Conservation (phyloP, 495 filamentous ascomycete genomes). For the Penicillium roqueforti region DNA sequence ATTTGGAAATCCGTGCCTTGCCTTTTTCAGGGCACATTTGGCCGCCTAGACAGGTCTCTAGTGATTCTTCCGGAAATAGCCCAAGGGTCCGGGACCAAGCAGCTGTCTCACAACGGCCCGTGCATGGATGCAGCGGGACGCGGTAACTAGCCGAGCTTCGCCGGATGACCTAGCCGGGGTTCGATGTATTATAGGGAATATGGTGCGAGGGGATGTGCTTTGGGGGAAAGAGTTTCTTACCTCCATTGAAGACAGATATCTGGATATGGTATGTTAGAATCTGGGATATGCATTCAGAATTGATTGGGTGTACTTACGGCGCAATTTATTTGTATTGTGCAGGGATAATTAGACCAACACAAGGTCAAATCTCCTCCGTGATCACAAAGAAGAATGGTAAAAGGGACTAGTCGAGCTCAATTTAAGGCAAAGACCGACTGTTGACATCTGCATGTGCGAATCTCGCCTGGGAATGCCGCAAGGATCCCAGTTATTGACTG, state of each 20-base stretch:
- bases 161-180: neutral
- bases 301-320: neutral
- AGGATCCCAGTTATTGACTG: neutral
- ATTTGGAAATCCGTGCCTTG: slow-evolving; percentile 1
- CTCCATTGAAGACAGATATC: slow-evolving; percentile 6
- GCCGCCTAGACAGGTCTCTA: slow-evolving; percentile 6
- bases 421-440: slow-evolving; percentile 1
- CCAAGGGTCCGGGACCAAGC: slow-evolving; percentile 14
- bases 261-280: neutral
- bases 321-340: neutral
- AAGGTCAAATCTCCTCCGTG: neutral
- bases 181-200: neutral
- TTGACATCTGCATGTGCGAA: slow-evolving; percentile 12
- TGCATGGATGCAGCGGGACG: slow-evolving; percentile 11
- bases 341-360: neutral
- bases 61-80: slow-evolving; percentile 1
- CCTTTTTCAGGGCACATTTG: neutral
- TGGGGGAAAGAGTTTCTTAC: slow-evolving; percentile 1
- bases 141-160: slow-evolving; percentile 4
- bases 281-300: neutral
- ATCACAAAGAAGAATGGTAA: neutral
- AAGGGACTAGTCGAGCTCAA: slow-evolving; percentile 10
- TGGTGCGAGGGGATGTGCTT: neutral
- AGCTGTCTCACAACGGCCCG: slow-evolving; percentile 23
- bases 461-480: neutral